Percentiles rank a stretch among this genome's conserved stretches.
phyloP scores from a whole-genome alignment of 768 basidiomycete genomes.

The Mrakia frigida region DNA sequence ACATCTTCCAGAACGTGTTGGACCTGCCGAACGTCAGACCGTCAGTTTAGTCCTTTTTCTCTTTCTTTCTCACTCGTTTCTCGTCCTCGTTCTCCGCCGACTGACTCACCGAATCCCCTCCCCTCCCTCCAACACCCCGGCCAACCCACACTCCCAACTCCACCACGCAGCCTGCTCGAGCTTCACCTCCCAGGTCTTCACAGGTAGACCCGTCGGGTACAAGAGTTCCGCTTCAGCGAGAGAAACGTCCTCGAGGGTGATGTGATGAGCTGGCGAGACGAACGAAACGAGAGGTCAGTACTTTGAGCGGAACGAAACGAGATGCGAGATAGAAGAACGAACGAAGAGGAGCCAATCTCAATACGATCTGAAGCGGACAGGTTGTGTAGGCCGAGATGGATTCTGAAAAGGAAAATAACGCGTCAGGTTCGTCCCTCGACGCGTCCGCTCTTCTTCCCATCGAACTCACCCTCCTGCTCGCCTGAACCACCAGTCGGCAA shows the following conservation, averaged over 20 bases:
- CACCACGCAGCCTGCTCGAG: conserved; percentile 19
- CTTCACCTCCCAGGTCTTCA: not conserved
- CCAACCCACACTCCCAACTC: conserved; percentile 26
- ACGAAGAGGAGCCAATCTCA: conserved; percentile 13
- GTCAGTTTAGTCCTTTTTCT: not conserved
- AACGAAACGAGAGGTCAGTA: not conserved
- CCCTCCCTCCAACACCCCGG: conserved; percentile 7
- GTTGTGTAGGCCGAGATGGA: not conserved
- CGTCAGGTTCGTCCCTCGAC: not conserved
- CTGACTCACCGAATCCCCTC: not conserved
- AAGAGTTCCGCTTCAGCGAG: conserved; percentile 1
- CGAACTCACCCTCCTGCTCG: conserved; percentile 8
- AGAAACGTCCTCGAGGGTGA: not conserved
- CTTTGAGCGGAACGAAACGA: not conserved
- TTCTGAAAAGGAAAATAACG: not conserved
- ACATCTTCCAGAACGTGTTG: conserved; percentile 13
- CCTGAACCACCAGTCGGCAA: not conserved
- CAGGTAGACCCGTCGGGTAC: conserved; percentile 14
- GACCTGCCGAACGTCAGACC: not conserved
- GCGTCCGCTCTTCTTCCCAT: not conserved
- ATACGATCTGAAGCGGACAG: conserved; percentile 7
- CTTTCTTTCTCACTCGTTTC: not conserved
- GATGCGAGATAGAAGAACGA: not conserved
- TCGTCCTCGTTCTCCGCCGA: no score
- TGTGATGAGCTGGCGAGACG: not conserved